phyloP scores from a whole-genome alignment of 352 stramenopile genomes.

The Globisporangium nunn region DNA sequence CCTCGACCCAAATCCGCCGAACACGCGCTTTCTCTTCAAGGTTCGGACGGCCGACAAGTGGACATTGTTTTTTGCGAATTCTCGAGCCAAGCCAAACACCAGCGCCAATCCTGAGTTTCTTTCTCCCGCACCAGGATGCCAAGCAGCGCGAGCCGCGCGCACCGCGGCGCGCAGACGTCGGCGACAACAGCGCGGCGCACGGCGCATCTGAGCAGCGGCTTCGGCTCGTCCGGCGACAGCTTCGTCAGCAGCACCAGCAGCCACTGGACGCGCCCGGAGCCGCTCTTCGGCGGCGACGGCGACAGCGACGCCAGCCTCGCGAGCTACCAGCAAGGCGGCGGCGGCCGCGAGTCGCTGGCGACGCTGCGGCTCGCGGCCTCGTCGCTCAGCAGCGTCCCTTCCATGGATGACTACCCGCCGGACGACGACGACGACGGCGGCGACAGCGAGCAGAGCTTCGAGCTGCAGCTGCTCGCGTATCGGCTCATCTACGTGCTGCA shows the following conservation, averaged over 20 bases:
- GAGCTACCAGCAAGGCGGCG: slow-evolving; percentile 5
- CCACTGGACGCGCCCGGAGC: slow-evolving; percentile 2
- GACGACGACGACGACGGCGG: slow-evolving; percentile 6
- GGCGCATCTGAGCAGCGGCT: not conserved
- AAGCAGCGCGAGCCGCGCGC: not conserved
- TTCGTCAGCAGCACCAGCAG: slow-evolving; percentile 4
- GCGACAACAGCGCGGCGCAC: slow-evolving; percentile 4
- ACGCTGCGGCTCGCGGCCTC: slow-evolving; percentile 16
- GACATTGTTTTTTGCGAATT: too few relatives aligned
- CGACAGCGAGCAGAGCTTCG: slow-evolving; percentile 39
- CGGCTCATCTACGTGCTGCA: slow-evolving; percentile 61
- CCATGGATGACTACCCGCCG: slow-evolving; percentile 12
- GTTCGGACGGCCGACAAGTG: too few relatives aligned
- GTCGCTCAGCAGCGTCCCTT: slow-evolving; percentile 16
- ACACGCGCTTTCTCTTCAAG: too few relatives aligned
- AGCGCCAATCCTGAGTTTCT: not conserved
- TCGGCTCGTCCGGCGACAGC: slow-evolving; percentile 2
- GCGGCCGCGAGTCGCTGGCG: slow-evolving; percentile 4
- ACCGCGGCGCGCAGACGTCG: slow-evolving; percentile 9
- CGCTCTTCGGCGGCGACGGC: slow-evolving; percentile 11
- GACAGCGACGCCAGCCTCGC: slow-evolving; percentile 5
- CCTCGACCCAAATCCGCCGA: too few relatives aligned
- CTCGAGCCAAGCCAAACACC: too few relatives aligned
- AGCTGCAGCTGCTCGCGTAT: slow-evolving; percentile 61
- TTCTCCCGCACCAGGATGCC: slow-evolving; percentile 5